Evolutionary conservation across 805 yeast species (phyloP).

Genomic region (Sugiyamaella lignohabitans): DNA sequence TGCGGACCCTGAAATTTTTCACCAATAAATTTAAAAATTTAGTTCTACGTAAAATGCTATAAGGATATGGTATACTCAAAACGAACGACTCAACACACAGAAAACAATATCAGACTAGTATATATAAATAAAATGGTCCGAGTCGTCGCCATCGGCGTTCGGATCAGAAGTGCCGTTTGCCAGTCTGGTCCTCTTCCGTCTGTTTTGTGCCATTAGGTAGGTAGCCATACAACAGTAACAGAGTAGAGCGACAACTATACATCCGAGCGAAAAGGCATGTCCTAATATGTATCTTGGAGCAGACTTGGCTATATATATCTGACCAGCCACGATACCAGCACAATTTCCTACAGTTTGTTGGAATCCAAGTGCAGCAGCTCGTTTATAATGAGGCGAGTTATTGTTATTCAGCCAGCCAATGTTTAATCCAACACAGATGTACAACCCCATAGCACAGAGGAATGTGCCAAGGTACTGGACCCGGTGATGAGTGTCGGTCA

Average conservation of each 20-base stretch:
- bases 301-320: constrained; percentile 29
- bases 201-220: not conserved
- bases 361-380: constrained; percentile 33
- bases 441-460: constrained; percentile 22
- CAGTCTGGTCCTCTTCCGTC: not conserved
- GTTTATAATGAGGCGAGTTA: constrained; percentile 37
- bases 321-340: constrained; percentile 42
- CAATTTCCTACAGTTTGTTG: constrained; percentile 42
- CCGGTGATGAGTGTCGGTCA: not conserved
- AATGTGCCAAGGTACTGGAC: constrained; percentile 12
- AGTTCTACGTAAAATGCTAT: no score
- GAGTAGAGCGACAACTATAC: constrained; percentile 4
- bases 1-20: no score
- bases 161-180: not conserved
- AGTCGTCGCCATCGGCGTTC: not conserved
- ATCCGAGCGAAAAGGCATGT: constrained; percentile 7
- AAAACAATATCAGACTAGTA: not conserved
- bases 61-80: no score
- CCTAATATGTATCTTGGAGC: constrained; percentile 11
- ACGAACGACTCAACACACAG: no score
- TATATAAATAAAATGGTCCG: not conserved
- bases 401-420: constrained; percentile 41
- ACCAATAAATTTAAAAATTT: no score
- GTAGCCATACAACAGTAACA: not conserved
- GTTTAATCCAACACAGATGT: constrained; percentile 36